Evolutionary conservation across 2,329 filamentous ascomycete species (phyloP).

Genomic region (Botrytis cinerea): DNA sequence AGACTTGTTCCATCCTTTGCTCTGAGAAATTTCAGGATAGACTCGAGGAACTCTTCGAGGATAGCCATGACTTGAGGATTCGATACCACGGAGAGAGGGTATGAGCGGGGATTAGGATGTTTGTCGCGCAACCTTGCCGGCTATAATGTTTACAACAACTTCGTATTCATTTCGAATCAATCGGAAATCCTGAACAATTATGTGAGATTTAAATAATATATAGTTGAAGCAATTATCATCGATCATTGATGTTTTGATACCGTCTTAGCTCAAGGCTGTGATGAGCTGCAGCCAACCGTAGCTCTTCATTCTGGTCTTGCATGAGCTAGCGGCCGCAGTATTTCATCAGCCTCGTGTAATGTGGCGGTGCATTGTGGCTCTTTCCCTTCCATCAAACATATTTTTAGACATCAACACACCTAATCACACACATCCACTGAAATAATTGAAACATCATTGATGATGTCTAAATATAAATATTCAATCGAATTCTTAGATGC

Average conservation of each 20-base stretch:
- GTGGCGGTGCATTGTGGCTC: not conserved
- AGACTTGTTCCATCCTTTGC: constrained; percentile 65
- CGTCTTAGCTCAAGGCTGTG: constrained; percentile 4
- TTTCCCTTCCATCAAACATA: not conserved
- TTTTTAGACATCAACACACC: not conserved
- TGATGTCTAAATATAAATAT: not conserved
- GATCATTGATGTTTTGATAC: not conserved
- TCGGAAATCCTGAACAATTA: not conserved
- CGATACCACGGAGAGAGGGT: not conserved
- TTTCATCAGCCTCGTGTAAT: not conserved
- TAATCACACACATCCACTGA: too few species aligned
- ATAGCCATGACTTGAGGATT: constrained; percentile 54
- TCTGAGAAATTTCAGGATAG: constrained; percentile 63
- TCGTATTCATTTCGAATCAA: not conserved
- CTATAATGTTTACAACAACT: not conserved
- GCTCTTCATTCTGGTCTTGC: not conserved
- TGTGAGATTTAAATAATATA: not conserved
- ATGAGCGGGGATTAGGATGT: not conserved
- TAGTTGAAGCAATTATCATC: not conserved
- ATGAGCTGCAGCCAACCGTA: not conserved
- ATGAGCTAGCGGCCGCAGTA: not conserved
- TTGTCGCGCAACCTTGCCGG: too few species aligned
- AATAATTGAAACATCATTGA: too few species aligned
- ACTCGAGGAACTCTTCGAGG: constrained; percentile 66
- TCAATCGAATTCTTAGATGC: rapidly evolving